These are phyloP conservation scores for Fomitopsis palustris DNA, from an alignment of 1,284 basidiomycete species.

Conservation along the genomic window DNA sequence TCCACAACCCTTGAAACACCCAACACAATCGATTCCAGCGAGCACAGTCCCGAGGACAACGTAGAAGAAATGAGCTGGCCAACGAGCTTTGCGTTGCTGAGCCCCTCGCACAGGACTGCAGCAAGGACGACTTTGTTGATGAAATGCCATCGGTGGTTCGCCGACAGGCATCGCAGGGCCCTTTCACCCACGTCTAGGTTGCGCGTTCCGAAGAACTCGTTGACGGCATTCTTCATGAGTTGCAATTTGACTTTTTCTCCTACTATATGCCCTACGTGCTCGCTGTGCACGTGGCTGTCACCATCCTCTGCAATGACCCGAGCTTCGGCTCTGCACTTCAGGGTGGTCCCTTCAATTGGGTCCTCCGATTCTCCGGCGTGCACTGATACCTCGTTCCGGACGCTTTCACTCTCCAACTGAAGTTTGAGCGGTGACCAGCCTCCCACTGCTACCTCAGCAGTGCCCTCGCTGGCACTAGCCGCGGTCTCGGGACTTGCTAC, in stretches of 20 bases:
- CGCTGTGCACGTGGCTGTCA: too few species aligned
- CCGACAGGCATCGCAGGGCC: constrained; percentile 73
- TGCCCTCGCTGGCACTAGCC: too few species aligned
- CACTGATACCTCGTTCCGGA: too few species aligned
- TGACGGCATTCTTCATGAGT: constrained; percentile 77
- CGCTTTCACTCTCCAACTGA: too few species aligned
- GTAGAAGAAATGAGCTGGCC: constrained; percentile 62
- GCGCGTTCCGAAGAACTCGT: constrained; percentile 74
- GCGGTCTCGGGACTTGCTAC: too few species aligned
- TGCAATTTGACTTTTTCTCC: constrained; percentile 70
- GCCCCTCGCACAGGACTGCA: constrained; percentile 77
- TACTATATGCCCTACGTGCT: too few species aligned
- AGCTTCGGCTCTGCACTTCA: too few species aligned
- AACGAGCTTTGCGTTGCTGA: constrained; percentile 72
- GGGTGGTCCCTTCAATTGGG: too few species aligned
- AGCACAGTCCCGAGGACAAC: constrained; percentile 51
- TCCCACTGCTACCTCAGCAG: too few species aligned
- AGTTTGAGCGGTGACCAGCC: too few species aligned
- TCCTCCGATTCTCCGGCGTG: too few species aligned
- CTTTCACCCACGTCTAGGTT: constrained; percentile 84
- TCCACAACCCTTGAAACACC: background rate
- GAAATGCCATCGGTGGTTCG: constrained; percentile 59
- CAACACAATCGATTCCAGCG: constrained; percentile 17
- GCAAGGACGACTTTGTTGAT: constrained; percentile 72
- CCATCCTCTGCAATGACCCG: too few species aligned